Evolutionary conservation across 1,284 basidiomycete genomes (phyloP).

Genomic region (Tilletia caries): DNA sequence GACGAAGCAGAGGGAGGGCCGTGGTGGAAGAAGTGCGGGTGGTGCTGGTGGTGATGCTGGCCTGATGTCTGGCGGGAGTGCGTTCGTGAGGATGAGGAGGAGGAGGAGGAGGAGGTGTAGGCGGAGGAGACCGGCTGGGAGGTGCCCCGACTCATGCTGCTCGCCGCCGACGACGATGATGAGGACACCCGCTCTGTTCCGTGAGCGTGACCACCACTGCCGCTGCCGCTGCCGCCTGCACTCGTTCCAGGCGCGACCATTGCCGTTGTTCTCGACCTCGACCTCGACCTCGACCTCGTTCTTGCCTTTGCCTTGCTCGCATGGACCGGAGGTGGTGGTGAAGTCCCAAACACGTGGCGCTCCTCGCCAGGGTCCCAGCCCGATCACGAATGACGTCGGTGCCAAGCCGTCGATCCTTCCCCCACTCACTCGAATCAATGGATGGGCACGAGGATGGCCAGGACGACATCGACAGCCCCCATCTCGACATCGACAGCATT

Average conservation of each 20-base stretch:
- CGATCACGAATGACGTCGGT: no score
- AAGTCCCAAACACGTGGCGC: no score
- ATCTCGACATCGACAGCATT: background rate
- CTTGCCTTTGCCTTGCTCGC: no score
- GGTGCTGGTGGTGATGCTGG: background rate
- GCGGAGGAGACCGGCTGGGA: no score
- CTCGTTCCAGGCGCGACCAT: no score
- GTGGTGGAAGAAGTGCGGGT: background rate
- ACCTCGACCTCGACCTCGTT: no score
- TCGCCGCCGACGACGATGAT: background rate
- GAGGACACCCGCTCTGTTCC: background rate
- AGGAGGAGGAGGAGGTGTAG: no score
- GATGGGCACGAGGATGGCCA: background rate
- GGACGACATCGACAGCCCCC: background rate
- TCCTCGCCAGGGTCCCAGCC: no score
- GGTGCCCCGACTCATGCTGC: background rate
- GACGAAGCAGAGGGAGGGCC: background rate
- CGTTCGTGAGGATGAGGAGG: background rate
- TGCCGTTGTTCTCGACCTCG: no score
- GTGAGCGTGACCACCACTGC: background rate
- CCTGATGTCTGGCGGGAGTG: slow-evolving; percentile 5
- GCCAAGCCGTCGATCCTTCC: no score
- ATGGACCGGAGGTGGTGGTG: no score
- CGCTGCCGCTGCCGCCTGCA: background rate
- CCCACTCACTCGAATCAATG: no score